Conservation (phyloP, 139 green algal species). For the Nannochloris sp. region DNA sequence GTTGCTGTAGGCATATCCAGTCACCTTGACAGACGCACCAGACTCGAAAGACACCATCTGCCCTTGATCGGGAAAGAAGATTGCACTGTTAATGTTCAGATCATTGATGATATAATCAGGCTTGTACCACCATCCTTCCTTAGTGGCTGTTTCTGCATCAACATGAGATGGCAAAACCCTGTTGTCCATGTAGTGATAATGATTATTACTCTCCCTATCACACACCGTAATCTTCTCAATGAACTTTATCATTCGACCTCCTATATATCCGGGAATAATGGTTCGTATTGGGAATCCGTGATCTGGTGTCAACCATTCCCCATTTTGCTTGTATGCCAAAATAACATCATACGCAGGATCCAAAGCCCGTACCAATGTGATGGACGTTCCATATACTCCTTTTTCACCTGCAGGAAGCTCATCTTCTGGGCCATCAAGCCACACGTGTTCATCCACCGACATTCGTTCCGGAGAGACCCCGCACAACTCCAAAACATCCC, state of each 20-base stretch:
- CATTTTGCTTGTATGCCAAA: slow-evolving; percentile 70
- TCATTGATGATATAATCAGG: slow-evolving; percentile 99
- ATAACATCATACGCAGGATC: slow-evolving; percentile 61
- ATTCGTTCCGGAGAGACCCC: slow-evolving; percentile 33
- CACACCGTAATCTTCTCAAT: slow-evolving; percentile 76
- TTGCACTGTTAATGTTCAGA: slow-evolving; percentile 93
- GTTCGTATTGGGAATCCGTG: slow-evolving; percentile 68
- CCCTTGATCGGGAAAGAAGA: slow-evolving; percentile 78
- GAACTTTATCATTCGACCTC: slow-evolving; percentile 52
- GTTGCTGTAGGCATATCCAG: slow-evolving; percentile 81
- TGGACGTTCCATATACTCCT: slow-evolving; percentile 51
- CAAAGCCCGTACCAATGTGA: slow-evolving; percentile 48
- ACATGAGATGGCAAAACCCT: slow-evolving; percentile 88
- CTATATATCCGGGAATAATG: slow-evolving; percentile 74
- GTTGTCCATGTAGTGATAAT: slow-evolving; percentile 98
- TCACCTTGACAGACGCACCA: slow-evolving; percentile 38
- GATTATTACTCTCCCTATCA: slow-evolving; percentile 67
- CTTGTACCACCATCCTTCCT: slow-evolving; percentile 93
- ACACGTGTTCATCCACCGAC: slow-evolving; percentile 44
- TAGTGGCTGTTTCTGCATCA: slow-evolving; percentile 75
- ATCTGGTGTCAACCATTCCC: slow-evolving; percentile 52
- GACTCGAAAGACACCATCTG: slow-evolving; percentile 67
- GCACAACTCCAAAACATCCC: slow-evolving; percentile 64
- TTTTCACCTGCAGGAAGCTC: slow-evolving; percentile 74
- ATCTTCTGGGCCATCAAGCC: slow-evolving; percentile 62